Conservation (phyloP, 1,284 basidiomycete species). For the Nidula niveotomentosa region DNA sequence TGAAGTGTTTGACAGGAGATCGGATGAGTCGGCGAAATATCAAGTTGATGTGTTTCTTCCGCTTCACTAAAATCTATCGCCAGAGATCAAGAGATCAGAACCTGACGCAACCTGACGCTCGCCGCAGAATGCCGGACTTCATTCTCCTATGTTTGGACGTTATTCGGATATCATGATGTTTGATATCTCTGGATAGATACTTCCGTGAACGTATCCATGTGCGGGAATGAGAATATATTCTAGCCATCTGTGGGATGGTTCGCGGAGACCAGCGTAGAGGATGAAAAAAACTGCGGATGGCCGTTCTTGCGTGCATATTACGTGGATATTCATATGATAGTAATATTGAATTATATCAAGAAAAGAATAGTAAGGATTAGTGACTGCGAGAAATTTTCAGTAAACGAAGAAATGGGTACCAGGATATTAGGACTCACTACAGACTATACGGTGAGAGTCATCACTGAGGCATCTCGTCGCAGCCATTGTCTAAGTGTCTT, state of each 20-base stretch:
- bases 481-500: slow-evolving; percentile 63
- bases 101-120: neutral
- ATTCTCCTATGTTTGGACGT: slow-evolving; percentile 16
- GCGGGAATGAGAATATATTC: slow-evolving; percentile 9
- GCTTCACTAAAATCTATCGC: no score
- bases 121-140: slow-evolving; percentile 10
- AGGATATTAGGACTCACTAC: no score
- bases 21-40: no score
- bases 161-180: slow-evolving; percentile 20
- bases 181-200: slow-evolving; percentile 7
- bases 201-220: slow-evolving; percentile 4
- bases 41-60: no score
- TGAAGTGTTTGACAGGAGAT: neutral
- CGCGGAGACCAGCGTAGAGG: neutral
- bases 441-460: neutral
- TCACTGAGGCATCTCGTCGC: slow-evolving; percentile 49
- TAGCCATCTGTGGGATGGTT: slow-evolving; percentile 13
- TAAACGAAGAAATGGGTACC: neutral
- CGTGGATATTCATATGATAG: no score
- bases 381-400: no score
- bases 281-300: no score
- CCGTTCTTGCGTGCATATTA: no score
- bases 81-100: neutral
- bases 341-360: no score
- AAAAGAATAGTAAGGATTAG: no score